These are phyloP conservation scores for Venturia carpophila DNA, from an alignment of 2,329 filamentous ascomycete genomes.

Conservation along the genomic window DNA sequence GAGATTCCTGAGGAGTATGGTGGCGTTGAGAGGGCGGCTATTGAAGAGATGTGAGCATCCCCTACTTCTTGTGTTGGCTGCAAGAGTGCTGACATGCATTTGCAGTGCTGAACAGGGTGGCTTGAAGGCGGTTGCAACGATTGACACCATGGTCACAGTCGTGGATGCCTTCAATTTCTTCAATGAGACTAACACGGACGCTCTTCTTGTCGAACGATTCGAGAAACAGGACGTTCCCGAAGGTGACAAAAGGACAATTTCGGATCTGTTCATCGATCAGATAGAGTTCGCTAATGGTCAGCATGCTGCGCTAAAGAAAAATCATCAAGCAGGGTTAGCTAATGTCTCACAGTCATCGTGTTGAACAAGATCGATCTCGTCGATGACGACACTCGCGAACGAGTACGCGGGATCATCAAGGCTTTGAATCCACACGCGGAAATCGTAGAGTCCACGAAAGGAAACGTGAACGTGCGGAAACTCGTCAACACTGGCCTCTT, in stretches of 20 bases:
- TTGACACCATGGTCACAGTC: conserved; percentile 63
- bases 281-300: conserved; percentile 67
- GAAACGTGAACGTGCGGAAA: conserved; percentile 52
- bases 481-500: conserved; percentile 61
- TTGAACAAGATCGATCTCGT: conserved; percentile 55
- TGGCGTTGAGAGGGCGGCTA: conserved; percentile 37
- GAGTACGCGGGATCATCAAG: conserved; percentile 48
- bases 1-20: conserved; percentile 38
- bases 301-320: neutral
- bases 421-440: conserved; percentile 61
- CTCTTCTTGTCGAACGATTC: conserved; percentile 50
- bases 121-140: conserved; percentile 52
- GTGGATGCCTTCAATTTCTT: conserved; percentile 62
- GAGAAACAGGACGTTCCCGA: conserved; percentile 50
- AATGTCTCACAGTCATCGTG: neutral
- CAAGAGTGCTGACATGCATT: conserved; percentile 34
- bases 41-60: conserved; percentile 39
- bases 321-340: conserved; percentile 51
- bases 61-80: neutral
- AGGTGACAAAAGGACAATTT: conserved; percentile 59
- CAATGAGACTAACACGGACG: conserved; percentile 57
- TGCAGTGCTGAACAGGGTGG: conserved; percentile 35
- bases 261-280: conserved; percentile 68
- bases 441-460: conserved; percentile 52
- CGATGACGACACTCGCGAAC: conserved; percentile 36